phyloP scores from a whole-genome alignment of 805 yeast genomes.

The Candida quercuum region DNA sequence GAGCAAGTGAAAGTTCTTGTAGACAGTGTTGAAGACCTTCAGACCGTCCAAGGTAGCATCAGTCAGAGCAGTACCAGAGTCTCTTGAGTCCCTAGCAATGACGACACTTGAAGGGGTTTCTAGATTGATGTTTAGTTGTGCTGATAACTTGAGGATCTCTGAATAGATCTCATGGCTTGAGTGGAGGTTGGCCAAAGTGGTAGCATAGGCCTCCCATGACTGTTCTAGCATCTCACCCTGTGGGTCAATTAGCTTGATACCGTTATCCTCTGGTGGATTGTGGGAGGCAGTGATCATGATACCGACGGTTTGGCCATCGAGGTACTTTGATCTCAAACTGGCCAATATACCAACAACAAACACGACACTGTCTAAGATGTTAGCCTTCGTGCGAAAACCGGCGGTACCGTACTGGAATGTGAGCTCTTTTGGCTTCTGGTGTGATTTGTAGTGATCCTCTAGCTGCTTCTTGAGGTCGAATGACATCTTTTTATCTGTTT shows the following conservation, averaged over 20 bases:
- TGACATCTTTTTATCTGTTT: neutral
- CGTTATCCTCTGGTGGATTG: conserved; percentile 88
- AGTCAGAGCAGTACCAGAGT: conserved; percentile 66
- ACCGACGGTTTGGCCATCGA: conserved; percentile 73
- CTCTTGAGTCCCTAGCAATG: conserved; percentile 86
- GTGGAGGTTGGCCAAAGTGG: conserved; percentile 68
- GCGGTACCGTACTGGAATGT: conserved; percentile 88
- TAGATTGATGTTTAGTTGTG: conserved; percentile 41
- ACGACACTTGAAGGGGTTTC: conserved; percentile 41
- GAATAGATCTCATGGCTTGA: conserved; percentile 37
- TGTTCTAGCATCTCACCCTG: conserved; percentile 83
- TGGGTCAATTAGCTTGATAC: conserved; percentile 93
- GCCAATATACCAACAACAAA: conserved; percentile 83
- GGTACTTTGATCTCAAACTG: conserved; percentile 66
- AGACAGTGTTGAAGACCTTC: conserved; percentile 38
- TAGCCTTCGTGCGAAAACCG: conserved; percentile 81
- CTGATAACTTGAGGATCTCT: conserved; percentile 34
- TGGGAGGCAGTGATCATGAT: conserved; percentile 96
- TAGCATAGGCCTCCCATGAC: conserved; percentile 80
- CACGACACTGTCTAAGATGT: conserved; percentile 70
- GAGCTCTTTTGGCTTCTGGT: conserved; percentile 36
- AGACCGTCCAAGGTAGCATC: conserved; percentile 59
- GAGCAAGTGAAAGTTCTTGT: conserved; percentile 57
- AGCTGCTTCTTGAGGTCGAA: conserved; percentile 8
- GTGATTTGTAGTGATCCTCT: conserved; percentile 11